phyloP scores from a whole-genome alignment of 1,139 yeast genomes.

The Saccharomyces hybrid region DNA sequence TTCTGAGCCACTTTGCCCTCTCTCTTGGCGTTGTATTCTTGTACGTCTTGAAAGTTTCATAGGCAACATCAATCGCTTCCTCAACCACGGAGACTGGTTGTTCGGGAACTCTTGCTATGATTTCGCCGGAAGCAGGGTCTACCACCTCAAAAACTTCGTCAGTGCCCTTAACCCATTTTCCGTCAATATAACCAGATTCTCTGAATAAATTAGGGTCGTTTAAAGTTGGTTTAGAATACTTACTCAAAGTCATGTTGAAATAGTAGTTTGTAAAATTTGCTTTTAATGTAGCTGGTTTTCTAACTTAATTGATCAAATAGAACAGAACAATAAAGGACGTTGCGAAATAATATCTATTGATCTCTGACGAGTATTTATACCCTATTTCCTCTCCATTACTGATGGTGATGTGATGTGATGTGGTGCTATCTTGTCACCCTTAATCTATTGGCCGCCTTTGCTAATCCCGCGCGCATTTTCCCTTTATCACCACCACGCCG shows the following conservation, averaged over 20 bases:
- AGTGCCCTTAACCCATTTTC: conserved; percentile 57
- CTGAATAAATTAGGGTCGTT: conserved; percentile 50
- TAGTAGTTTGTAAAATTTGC: neutral
- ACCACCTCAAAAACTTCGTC: conserved; percentile 52
- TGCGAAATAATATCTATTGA: neutral
- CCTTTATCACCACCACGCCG: neutral
- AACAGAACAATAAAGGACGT: neutral
- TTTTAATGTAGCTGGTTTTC: neutral
- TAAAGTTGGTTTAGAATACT: conserved; percentile 26
- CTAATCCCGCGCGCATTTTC: neutral
- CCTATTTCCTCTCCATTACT: neutral
- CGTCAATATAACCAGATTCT: conserved; percentile 56
- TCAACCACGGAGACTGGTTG: conserved; percentile 45
- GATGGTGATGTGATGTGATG: neutral
- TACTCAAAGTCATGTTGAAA: neutral
- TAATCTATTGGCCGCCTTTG: neutral
- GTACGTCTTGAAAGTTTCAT: conserved; percentile 50
- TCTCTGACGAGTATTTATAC: neutral
- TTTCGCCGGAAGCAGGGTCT: conserved; percentile 67
- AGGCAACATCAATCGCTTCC: conserved; percentile 54
- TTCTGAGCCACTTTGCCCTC: conserved; percentile 58
- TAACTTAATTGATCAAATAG: neutral
- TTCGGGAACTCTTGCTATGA: conserved; percentile 49
- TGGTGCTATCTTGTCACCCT: neutral
- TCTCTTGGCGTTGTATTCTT: conserved; percentile 55